Evolutionary conservation across 495 filamentous ascomycete genomes (phyloP).

Genomic region (Acidomyces sp.): DNA sequence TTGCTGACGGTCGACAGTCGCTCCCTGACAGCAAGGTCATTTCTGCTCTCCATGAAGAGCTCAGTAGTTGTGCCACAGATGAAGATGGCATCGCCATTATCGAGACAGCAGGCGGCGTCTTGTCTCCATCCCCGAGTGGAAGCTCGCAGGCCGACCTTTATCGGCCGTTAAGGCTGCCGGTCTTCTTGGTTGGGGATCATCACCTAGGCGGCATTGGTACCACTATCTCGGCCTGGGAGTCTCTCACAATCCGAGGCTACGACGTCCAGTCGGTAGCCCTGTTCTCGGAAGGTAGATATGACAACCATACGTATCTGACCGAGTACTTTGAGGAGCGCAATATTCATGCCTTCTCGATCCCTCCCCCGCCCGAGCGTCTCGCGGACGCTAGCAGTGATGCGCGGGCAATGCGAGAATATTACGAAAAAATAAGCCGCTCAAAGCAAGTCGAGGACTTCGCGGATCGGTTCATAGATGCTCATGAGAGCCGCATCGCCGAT

Average conservation of each 20-base stretch:
- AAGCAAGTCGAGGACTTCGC: conserved; percentile 26
- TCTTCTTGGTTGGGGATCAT: conserved; percentile 58
- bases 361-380: conserved; percentile 37
- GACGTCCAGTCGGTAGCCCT: conserved; percentile 53
- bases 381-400: conserved; percentile 30
- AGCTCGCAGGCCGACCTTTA: conserved; percentile 64
- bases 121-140: conserved; percentile 62
- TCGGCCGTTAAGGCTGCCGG: conserved; percentile 52
- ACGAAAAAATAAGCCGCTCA: conserved; percentile 34
- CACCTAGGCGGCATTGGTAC: conserved; percentile 61
- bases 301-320: conserved; percentile 50
- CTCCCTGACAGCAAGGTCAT: conserved; percentile 38
- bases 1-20: conserved; percentile 19
- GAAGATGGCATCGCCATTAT: conserved; percentile 41
- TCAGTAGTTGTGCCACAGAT: conserved; percentile 31
- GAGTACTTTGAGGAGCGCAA: conserved; percentile 47
- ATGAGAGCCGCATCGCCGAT: conserved; percentile 38
- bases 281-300: conserved; percentile 48
- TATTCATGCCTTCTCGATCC: conserved; percentile 41
- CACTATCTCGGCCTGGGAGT: conserved; percentile 64
- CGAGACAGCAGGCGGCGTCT: conserved; percentile 66
- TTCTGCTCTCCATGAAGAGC: conserved; percentile 34
- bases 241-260: conserved; percentile 57
- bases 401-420: conserved; percentile 47
- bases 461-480: conserved; percentile 27